phyloP scores from a whole-genome alignment of 306 rosid genomes.

The Luffa aegyptiaca region DNA sequence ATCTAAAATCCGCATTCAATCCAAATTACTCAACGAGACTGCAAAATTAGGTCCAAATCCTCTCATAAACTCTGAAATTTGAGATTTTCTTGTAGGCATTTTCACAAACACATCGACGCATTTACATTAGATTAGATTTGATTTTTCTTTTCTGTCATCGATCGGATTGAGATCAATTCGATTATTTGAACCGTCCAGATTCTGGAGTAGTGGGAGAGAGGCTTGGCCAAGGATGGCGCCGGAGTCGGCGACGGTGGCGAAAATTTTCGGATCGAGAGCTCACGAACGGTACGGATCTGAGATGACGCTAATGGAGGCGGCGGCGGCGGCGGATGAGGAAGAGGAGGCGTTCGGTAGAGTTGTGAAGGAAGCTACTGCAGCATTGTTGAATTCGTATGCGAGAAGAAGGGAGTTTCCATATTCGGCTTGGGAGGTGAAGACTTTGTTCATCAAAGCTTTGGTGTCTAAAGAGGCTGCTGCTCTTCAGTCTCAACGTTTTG shows the following conservation, averaged over 20 bases:
- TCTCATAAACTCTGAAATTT: neutral
- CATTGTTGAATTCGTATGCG: slow-evolving; percentile 62
- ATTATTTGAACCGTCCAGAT: slow-evolving; percentile 22
- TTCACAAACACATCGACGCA: neutral
- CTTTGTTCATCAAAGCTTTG: slow-evolving; percentile 54
- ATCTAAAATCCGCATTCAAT: neutral
- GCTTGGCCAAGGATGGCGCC: slow-evolving; percentile 91
- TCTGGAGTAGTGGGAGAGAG: slow-evolving; percentile 69
- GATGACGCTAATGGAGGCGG: slow-evolving; percentile 65
- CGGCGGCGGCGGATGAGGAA: slow-evolving; percentile 27
- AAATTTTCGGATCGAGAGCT: slow-evolving; percentile 69
- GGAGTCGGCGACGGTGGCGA: slow-evolving; percentile 58
- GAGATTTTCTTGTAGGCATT: neutral
- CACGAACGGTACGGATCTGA: slow-evolving; percentile 60
- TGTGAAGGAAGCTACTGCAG: slow-evolving; percentile 67
- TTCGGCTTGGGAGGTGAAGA: slow-evolving; percentile 82
- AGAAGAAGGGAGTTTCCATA: slow-evolving; percentile 57
- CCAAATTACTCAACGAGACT: neutral
- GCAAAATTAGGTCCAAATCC: neutral
- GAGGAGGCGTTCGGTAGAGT: slow-evolving; percentile 39
- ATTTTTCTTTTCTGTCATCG: neutral
- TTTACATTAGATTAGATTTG: neutral
- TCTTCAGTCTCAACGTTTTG: slow-evolving; percentile 45
- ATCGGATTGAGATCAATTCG: neutral
- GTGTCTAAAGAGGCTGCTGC: slow-evolving; percentile 53